Conservation (phyloP, 768 basidiomycete genomes). For the Russula sp. region DNA sequence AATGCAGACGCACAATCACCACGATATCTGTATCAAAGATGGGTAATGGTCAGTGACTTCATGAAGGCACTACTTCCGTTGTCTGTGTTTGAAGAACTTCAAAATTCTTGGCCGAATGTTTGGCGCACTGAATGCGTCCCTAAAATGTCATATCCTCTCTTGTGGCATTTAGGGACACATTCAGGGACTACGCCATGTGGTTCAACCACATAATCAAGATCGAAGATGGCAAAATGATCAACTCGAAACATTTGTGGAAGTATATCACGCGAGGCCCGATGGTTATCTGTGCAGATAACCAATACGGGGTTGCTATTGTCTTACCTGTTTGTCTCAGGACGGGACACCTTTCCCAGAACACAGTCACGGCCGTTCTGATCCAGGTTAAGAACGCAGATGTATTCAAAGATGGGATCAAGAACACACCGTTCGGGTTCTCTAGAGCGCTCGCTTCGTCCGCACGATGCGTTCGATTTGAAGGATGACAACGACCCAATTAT, state of each 20-base stretch:
- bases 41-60: neutral
- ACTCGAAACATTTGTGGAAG: neutral
- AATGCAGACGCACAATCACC: too few relatives aligned
- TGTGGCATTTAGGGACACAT: neutral
- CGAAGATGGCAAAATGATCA: neutral
- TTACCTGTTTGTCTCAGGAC: neutral
- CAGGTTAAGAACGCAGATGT: neutral
- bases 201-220: neutral
- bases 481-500: too few relatives aligned
- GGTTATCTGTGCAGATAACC: neutral
- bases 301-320: neutral
- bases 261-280: neutral
- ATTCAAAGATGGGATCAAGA: too few relatives aligned
- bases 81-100: neutral
- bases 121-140: too few relatives aligned
- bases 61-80: neutral
- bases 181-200: neutral
- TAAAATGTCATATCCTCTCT: too few relatives aligned
- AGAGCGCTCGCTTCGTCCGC: neutral
- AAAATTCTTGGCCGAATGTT: neutral
- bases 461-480: neutral
- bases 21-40: neutral
- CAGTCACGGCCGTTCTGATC: neutral
- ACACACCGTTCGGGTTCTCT: neutral
- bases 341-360: neutral